A percentile compares a stretch with the other conserved stretches of the same genome.
Evolutionary conservation across 2,329 filamentous ascomycete genomes (phyloP).

Genomic region (Alternaria novae-zelandiae): DNA sequence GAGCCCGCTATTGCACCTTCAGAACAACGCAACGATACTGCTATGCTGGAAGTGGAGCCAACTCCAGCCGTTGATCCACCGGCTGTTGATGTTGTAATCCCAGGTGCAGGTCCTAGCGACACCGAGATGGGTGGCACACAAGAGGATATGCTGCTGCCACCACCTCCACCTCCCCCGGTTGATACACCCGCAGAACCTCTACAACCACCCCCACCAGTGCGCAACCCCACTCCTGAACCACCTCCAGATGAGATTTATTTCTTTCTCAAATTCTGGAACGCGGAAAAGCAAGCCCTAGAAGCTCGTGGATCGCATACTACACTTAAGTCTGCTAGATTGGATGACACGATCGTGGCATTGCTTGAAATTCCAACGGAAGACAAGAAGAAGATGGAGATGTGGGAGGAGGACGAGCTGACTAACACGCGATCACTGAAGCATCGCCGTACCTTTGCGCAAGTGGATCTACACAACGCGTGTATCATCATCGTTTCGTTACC

Average conservation of each 20-base stretch:
- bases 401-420: slow-evolving; percentile 54
- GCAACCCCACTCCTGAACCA: slow-evolving; percentile 27
- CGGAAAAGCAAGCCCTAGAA: slow-evolving; percentile 43
- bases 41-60: slow-evolving; percentile 33
- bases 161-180: slow-evolving; percentile 24
- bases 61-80: slow-evolving; percentile 24
- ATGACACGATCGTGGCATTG: slow-evolving; percentile 39
- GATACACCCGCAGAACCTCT: slow-evolving; percentile 21
- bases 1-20: slow-evolving; percentile 19
- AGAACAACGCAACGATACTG: slow-evolving; percentile 20
- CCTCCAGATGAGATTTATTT: slow-evolving; percentile 48
- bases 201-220: slow-evolving; percentile 28
- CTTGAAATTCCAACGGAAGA: slow-evolving; percentile 39
- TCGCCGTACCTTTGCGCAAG: slow-evolving; percentile 42
- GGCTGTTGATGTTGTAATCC: slow-evolving; percentile 28
- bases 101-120: slow-evolving; percentile 26
- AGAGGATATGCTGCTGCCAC: slow-evolving; percentile 37
- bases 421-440: slow-evolving; percentile 36
- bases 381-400: slow-evolving; percentile 55
- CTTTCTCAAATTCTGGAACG: slow-evolving; percentile 50
- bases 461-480: slow-evolving; percentile 39
- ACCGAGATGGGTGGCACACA: slow-evolving; percentile 48
- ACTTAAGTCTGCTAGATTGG: slow-evolving; percentile 41
- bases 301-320: slow-evolving; percentile 42
- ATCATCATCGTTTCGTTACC: slow-evolving; percentile 43